Evolutionary conservation across 2,329 filamentous ascomycete genomes (phyloP).

Genomic region (Calycina herbarum): DNA sequence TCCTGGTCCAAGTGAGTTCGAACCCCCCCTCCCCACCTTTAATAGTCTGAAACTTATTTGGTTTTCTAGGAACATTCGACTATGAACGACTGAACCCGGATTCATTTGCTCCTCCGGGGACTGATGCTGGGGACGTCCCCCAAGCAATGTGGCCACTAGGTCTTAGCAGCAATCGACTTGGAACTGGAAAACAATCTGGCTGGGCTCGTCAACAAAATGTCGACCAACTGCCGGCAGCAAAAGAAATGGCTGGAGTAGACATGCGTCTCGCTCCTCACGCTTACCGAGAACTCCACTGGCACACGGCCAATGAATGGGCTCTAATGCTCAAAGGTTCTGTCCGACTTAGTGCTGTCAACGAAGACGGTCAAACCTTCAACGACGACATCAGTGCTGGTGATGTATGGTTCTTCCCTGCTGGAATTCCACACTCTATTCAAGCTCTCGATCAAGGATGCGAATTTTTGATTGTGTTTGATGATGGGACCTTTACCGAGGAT

Average conservation of each 20-base stretch:
- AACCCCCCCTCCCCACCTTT: neutral
- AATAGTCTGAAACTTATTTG: neutral
- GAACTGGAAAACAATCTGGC: constrained; percentile 41
- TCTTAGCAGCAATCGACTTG: constrained; percentile 48
- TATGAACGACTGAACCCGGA: constrained; percentile 58
- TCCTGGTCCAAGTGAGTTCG: constrained; percentile 45
- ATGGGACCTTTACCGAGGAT: constrained; percentile 59
- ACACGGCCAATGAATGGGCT: constrained; percentile 54
- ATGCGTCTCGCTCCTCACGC: constrained; percentile 58
- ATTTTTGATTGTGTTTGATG: constrained; percentile 61
- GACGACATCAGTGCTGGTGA: constrained; percentile 52
- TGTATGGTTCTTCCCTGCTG: constrained; percentile 48
- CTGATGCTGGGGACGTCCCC: constrained; percentile 49
- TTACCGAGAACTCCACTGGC: constrained; percentile 66
- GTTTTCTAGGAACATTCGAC: constrained; percentile 41
- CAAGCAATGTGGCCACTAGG: constrained; percentile 56
- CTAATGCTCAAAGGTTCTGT: constrained; percentile 55
- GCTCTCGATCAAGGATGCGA: constrained; percentile 56
- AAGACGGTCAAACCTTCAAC: constrained; percentile 49
- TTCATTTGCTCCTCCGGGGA: constrained; percentile 52
- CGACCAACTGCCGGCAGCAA: constrained; percentile 47
- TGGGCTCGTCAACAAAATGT: constrained; percentile 60
- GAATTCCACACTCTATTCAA: constrained; percentile 53
- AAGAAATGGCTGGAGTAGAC: constrained; percentile 57
- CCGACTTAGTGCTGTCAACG: constrained; percentile 52